phyloP scores from a whole-genome alignment of 495 filamentous ascomycete species.

The Delitschia confertaspora region DNA sequence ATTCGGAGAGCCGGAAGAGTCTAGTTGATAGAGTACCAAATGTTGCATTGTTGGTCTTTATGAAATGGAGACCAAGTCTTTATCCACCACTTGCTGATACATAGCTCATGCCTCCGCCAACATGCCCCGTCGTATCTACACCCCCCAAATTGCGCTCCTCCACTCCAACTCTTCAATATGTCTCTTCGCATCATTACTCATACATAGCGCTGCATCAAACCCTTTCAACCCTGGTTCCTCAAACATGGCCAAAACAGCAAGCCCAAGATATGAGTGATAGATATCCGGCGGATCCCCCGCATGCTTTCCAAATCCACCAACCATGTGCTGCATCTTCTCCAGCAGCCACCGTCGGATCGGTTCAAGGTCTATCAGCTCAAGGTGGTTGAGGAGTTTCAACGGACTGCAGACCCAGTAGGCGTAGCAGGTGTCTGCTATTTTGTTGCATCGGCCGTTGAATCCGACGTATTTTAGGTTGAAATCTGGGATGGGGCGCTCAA shows the following conservation, averaged over 20 bases:
- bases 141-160: slow-evolving; percentile 18
- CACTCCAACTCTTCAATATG: slow-evolving; percentile 20
- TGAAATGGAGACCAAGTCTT: too few relatives aligned
- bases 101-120: not conserved
- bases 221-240: slow-evolving; percentile 28
- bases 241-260: slow-evolving; percentile 55
- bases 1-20: too few relatives aligned
- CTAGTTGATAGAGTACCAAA: too few relatives aligned
- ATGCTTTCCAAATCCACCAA: slow-evolving; percentile 84
- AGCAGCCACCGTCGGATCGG: slow-evolving; percentile 69
- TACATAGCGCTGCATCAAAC: slow-evolving; percentile 29
- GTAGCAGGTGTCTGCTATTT: slow-evolving; percentile 88
- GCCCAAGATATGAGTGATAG: slow-evolving; percentile 81
- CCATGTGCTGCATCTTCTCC: slow-evolving; percentile 78
- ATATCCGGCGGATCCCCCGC: slow-evolving; percentile 79
- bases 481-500: slow-evolving; percentile 16
- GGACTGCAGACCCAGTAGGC: slow-evolving; percentile 79
- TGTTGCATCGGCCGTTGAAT: slow-evolving; percentile 84
- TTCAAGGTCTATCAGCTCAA: slow-evolving; percentile 49
- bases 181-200: slow-evolving; percentile 37
- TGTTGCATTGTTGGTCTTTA: too few relatives aligned
- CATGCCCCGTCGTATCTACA: not conserved
- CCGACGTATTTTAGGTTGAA: slow-evolving; percentile 48
- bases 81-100: not conserved
- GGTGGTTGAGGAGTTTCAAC: slow-evolving; percentile 60